Evolutionary conservation across 768 basidiomycete genomes (phyloP).

Genomic region (Rubroboletus satanas): DNA sequence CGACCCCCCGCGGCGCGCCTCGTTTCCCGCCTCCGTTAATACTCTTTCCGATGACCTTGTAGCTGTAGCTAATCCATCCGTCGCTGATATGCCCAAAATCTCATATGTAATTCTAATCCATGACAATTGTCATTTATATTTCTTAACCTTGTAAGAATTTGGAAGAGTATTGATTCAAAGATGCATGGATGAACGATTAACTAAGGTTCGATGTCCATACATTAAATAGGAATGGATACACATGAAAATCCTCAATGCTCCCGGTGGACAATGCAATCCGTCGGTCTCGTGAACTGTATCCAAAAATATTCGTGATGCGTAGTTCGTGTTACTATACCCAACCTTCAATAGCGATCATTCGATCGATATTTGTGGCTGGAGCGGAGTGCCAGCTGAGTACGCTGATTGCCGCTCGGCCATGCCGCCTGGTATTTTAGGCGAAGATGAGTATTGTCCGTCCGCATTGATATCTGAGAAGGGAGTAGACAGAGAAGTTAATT

Average conservation of each 20-base stretch:
- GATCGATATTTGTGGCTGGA: conserved; percentile 71
- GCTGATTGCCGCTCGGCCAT: conserved; percentile 46
- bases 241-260: conserved; percentile 6
- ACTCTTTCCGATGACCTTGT: background rate
- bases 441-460: conserved; percentile 42
- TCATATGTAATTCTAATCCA: too few species aligned
- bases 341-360: conserved; percentile 42
- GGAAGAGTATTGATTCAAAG: conserved; percentile 6
- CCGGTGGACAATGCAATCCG: background rate
- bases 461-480: conserved; percentile 43
- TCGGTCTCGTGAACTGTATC: conserved; percentile 1
- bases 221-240: conserved; percentile 15
- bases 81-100: background rate
- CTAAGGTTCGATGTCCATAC: conserved; percentile 12
- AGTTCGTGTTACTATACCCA: background rate
- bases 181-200: conserved; percentile 18
- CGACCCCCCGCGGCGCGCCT: conserved; percentile 15
- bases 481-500: conserved; percentile 29
- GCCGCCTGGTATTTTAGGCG: conserved; percentile 37
- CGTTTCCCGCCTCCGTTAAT: background rate
- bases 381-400: conserved; percentile 41
- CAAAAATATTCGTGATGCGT: conserved; percentile 3
- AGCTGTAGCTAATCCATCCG: background rate
- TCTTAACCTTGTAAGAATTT: background rate
- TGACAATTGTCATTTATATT: background rate